These are phyloP conservation scores for Saccharum officinarum DNA, from an alignment of 176 grass and related monocot genomes.

Conservation along the genomic window DNA sequence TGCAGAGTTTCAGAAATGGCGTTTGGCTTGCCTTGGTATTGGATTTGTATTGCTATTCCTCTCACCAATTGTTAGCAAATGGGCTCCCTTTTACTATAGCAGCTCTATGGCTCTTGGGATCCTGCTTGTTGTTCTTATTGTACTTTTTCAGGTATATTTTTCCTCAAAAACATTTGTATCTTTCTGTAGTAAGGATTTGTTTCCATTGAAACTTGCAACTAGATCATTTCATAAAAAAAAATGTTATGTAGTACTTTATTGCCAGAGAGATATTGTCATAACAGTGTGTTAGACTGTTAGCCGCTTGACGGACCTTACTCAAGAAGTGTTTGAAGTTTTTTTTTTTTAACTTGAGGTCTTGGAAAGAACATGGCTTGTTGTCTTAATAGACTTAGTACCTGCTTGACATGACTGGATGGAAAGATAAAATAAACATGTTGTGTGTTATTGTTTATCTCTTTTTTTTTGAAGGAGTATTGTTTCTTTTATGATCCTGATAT, in stretches of 20 bases:
- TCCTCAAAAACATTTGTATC: conserved; percentile 11
- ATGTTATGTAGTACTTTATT: conserved; percentile 2
- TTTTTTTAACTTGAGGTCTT: not conserved
- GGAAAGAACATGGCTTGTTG: not conserved
- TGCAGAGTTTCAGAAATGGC: conserved; percentile 93
- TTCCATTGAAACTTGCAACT: not conserved
- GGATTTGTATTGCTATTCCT: conserved; percentile 71
- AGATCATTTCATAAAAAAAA: no score
- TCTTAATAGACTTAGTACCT: not conserved
- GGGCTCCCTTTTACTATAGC: conserved; percentile 94
- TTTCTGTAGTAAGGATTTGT: not conserved
- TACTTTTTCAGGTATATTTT: conserved; percentile 82
- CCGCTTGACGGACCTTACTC: not conserved
- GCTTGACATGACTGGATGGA: not conserved
- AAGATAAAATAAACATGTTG: not conserved
- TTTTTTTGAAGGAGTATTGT: not conserved
- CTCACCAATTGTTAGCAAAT: conserved; percentile 83
- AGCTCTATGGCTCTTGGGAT: conserved; percentile 94
- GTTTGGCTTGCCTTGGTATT: conserved; percentile 76
- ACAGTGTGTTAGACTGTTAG: not conserved
- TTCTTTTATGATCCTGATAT: not conserved
- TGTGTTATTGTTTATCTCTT: not conserved
- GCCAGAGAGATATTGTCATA: not conserved
- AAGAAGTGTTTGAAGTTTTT: not conserved
- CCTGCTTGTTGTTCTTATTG: conserved; percentile 78